phyloP scores from a whole-genome alignment of 2,329 filamentous ascomycete species.

The Fusarium siculi region DNA sequence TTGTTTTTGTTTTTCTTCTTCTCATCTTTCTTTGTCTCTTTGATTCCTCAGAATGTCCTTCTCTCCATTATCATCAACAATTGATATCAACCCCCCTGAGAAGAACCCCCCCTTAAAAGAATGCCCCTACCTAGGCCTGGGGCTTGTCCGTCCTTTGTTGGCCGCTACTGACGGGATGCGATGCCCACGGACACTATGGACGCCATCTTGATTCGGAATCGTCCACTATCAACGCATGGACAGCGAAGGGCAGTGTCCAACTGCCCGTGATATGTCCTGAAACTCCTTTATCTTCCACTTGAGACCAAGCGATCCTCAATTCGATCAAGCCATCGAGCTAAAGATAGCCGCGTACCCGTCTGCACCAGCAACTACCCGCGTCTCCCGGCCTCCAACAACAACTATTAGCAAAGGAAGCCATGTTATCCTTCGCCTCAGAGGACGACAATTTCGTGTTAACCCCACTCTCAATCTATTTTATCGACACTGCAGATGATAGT shows the following conservation, averaged over 20 bases:
- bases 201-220: constrained; percentile 23
- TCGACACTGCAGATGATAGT: constrained; percentile 27
- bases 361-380: constrained; percentile 19
- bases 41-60: neutral
- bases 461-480: constrained; percentile 26
- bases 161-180: neutral
- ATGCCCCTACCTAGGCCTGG: neutral
- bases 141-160: neutral
- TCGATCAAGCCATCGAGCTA: constrained; percentile 15
- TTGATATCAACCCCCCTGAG: neutral
- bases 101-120: neutral
- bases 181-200: neutral
- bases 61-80: neutral
- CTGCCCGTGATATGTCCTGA: constrained; percentile 23
- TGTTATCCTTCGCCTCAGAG: neutral
- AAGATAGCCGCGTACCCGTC: constrained; percentile 29
- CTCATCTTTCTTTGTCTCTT: neutral
- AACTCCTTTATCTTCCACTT: constrained; percentile 14
- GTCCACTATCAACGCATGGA: constrained; percentile 10
- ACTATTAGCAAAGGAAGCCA: constrained; percentile 3
- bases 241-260: neutral
- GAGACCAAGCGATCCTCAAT: constrained; percentile 7
- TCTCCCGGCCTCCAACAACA: neutral
- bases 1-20: neutral
- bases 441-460: constrained; percentile 8